Evolutionary conservation across 164 flowering plant species (phyloP).

Genomic region (Amborella trichopoda): DNA sequence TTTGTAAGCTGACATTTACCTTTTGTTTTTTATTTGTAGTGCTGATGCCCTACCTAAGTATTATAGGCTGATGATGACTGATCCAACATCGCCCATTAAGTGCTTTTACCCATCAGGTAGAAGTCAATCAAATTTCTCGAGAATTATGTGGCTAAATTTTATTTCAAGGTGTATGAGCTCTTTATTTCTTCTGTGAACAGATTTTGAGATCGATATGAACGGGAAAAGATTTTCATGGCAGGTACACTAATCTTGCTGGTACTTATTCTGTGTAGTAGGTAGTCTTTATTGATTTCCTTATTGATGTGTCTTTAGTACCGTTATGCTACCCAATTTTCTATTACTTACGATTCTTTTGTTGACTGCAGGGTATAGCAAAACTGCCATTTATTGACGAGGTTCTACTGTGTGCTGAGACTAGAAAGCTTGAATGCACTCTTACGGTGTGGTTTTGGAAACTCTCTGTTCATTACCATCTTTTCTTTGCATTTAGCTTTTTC

Average conservation of each 20-base stretch:
- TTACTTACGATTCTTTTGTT: slow-evolving; percentile 11
- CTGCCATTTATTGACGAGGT: slow-evolving; percentile 92
- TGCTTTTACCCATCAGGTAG: slow-evolving; percentile 82
- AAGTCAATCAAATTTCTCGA: slow-evolving; percentile 1
- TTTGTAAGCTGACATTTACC: neutral
- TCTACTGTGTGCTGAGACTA: slow-evolving; percentile 67
- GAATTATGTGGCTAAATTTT: neutral
- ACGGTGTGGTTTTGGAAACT: slow-evolving; percentile 37
- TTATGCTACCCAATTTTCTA: too few species aligned
- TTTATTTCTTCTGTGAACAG: slow-evolving; percentile 25
- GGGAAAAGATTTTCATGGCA: slow-evolving; percentile 98
- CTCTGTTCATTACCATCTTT: neutral
- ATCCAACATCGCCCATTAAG: slow-evolving; percentile 67
- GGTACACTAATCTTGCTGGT: slow-evolving; percentile 27
- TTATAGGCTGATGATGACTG: slow-evolving; percentile 73
- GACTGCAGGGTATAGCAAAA: slow-evolving; percentile 74
- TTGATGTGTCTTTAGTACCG: too few species aligned
- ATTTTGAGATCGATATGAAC: slow-evolving; percentile 96
- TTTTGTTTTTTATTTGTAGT: slow-evolving; percentile 28
- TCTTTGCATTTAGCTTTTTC: neutral
- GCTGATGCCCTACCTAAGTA: slow-evolving; percentile 71
- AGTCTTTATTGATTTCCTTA: too few species aligned
- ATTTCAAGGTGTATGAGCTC: neutral
- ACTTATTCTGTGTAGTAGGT: too few species aligned
- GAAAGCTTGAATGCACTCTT: slow-evolving; percentile 66